phyloP scores from a whole-genome alignment of 805 yeast species.

The Priceomyces fermenticarens region DNA sequence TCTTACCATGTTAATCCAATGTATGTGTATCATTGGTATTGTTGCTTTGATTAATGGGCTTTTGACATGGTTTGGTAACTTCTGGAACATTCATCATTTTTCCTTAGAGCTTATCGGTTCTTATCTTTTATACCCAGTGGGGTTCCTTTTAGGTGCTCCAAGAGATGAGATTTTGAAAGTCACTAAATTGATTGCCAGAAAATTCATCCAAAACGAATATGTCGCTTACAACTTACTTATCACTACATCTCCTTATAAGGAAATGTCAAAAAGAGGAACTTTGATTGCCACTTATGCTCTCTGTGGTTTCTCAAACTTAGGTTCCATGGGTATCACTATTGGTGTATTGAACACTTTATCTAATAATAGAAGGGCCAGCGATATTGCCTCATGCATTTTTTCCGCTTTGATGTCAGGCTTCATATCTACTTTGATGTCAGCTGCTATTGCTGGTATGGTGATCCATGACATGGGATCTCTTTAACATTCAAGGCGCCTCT shows the following conservation, averaged over 20 bases:
- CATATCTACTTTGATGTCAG: slow-evolving; percentile 52
- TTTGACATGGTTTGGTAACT: slow-evolving; percentile 58
- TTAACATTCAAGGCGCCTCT: background rate
- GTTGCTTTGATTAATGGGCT: slow-evolving; percentile 56
- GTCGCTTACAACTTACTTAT: slow-evolving; percentile 48
- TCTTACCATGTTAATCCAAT: slow-evolving; percentile 53
- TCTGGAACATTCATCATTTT: slow-evolving; percentile 55
- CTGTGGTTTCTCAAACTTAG: slow-evolving; percentile 63
- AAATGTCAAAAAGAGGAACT: slow-evolving; percentile 48
- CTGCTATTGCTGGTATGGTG: slow-evolving; percentile 63
- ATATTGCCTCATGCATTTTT: slow-evolving; percentile 43
- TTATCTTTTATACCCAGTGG: slow-evolving; percentile 57
- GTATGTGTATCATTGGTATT: slow-evolving; percentile 59
- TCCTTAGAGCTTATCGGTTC: slow-evolving; percentile 56
- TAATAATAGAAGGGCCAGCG: slow-evolving; percentile 45
- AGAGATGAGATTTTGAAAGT: slow-evolving; percentile 49
- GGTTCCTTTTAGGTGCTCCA: slow-evolving; percentile 58
- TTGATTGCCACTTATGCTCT: slow-evolving; percentile 59
- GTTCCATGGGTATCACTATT: slow-evolving; percentile 58
- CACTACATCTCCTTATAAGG: slow-evolving; percentile 41
- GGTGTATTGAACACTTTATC: slow-evolving; percentile 60
- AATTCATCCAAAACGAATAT: slow-evolving; percentile 61
- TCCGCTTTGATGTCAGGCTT: slow-evolving; percentile 53
- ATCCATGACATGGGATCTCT: slow-evolving; percentile 41
- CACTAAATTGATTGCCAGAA: slow-evolving; percentile 51